Evolutionary conservation across 805 yeast genomes (phyloP), one percentile per base, ranked within the genome.

Genomic region (Metschnikowia dekortorum): DNA sequence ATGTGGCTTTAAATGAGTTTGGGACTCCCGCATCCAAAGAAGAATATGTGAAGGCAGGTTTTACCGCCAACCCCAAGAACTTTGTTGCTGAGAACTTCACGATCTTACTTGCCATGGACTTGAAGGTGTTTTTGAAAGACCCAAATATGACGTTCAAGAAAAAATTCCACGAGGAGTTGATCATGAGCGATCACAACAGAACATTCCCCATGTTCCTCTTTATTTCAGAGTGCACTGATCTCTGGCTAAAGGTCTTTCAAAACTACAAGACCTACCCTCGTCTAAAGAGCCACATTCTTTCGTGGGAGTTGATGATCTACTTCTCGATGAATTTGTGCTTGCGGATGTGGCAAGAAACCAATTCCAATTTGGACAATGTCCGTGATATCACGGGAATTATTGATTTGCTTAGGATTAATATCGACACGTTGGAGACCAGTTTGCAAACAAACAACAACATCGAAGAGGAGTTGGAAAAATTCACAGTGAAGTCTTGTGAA

Each of bases 331-430:
- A 75, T 36, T 79, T 79, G 53, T 74, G 84, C 48, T 68, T 85
- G 56, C 74, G 76, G 38, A 69, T 85, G 39, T 87, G 94, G 92
- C 80, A 78, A 53, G 79, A 75, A 45, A 79, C 91, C 0, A 72
- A 73, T 36, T 85, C 89, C 1, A 65, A 61, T 48, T 60, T 67
- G 49, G 67, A 64, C 29, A 71, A 71, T 43, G 53, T 57, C 0
- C 78, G 70, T 11, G 87, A 87, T 61, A 73, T 80, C 39, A 76
- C 76, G 3, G 74, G 79, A 41, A 69, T 84, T 13, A 62, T 75
- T 36, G 67, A 75, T 31, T 65, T 84, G 38, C 64, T 86, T 32
- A 63, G 50, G 13, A 59, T 67, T 31, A 63, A 65, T 46, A 54
- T 71, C 18, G 58, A 61, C 26, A 36, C 49, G 6, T 56, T 73